These are phyloP conservation scores for Catharanthus roseus DNA, from an alignment of 257 asterid genomes.

Conservation along the genomic window DNA sequence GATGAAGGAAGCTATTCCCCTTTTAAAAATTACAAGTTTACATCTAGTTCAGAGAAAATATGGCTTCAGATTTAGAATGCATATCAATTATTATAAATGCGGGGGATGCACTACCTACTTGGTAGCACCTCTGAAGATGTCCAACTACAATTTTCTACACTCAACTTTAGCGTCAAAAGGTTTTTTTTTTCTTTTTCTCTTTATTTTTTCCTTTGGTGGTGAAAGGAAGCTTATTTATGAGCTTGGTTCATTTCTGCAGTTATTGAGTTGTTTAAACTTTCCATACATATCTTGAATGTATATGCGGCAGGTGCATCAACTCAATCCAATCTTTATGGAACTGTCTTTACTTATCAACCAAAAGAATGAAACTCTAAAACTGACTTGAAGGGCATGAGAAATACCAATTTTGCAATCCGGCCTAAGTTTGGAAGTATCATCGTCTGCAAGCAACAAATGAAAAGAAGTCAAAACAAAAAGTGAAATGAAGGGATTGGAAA, in stretches of 20 bases:
- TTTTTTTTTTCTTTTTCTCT: neutral
- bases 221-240: neutral
- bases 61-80: neutral
- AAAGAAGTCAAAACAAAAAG: constrained; percentile 24
- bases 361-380: neutral
- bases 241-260: neutral
- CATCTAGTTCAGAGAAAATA: neutral
- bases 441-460: constrained; percentile 53
- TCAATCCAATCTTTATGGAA: neutral
- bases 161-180: neutral
- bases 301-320: neutral
- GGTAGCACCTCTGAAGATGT: neutral
- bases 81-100: neutral
- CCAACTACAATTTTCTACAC: neutral
- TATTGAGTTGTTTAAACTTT: neutral
- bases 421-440: constrained; percentile 92
- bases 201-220: neutral
- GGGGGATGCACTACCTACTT: neutral
- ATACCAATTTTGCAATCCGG: constrained; percentile 93
- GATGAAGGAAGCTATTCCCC: neutral
- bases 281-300: neutral
- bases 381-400: constrained; percentile 17
- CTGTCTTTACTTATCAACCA: neutral
- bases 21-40: neutral
- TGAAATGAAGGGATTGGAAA: constrained; percentile 3